These are phyloP conservation scores for Begonia fuchsioides DNA, from an alignment of 306 rosid genomes.

Conservation along the genomic window DNA sequence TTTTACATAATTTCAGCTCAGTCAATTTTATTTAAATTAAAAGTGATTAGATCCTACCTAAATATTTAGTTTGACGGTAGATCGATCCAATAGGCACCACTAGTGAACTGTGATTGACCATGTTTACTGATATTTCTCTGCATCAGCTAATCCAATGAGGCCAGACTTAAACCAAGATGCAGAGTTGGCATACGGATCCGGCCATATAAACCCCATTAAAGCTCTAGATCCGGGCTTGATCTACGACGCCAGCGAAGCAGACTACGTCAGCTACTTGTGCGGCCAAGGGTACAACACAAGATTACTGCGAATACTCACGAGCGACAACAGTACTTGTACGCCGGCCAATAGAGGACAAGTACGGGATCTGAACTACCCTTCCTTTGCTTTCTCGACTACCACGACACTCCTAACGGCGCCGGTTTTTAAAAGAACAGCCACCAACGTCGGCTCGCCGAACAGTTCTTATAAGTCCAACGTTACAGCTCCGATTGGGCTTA, in stretches of 20 bases:
- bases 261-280: constrained; percentile 18
- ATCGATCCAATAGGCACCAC: too few species aligned
- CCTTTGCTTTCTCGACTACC: constrained; percentile 9
- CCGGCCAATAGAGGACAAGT: not conserved
- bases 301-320: constrained; percentile 8
- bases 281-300: constrained; percentile 10
- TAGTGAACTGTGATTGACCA: not conserved
- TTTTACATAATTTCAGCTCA: too few species aligned
- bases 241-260: constrained; percentile 20
- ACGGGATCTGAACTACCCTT: constrained; percentile 19
- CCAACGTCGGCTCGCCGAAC: constrained; percentile 15
- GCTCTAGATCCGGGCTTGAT: constrained; percentile 22
- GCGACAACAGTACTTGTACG: constrained; percentile 12
- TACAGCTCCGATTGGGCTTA: constrained; percentile 13
- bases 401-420: constrained; percentile 1
- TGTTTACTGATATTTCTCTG: not conserved
- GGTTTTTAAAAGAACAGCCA: constrained; percentile 12
- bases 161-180: constrained; percentile 6
- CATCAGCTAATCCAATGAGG: constrained; percentile 19
- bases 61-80: too few species aligned
- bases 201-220: constrained; percentile 16
- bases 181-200: constrained; percentile 35
- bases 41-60: too few species aligned
- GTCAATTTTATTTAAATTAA: too few species aligned
- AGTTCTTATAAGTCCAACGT: constrained; percentile 24